Evolutionary conservation across 78 protist species (phyloP).

Genomic region (Dictyostelium citrinum): DNA sequence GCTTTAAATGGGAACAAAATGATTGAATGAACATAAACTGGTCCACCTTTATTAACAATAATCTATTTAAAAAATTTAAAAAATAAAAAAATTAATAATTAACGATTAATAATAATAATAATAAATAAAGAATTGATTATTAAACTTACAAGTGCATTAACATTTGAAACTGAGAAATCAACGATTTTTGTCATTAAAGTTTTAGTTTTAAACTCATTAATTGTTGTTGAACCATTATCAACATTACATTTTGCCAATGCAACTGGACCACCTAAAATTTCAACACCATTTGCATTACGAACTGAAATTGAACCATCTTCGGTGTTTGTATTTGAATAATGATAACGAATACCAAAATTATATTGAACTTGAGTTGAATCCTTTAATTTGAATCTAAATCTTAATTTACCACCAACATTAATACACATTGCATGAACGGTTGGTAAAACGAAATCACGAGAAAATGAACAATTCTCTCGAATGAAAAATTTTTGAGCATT

Average conservation of each 20-base stretch:
- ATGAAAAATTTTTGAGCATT: background rate
- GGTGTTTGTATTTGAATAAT: background rate
- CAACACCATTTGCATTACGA: too few species aligned
- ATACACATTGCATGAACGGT: background rate
- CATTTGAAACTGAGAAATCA: background rate
- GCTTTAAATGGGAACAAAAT: background rate
- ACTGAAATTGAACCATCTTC: background rate
- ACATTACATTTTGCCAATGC: background rate
- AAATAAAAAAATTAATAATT: too few species aligned
- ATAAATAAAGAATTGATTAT: too few species aligned
- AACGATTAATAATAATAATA: too few species aligned
- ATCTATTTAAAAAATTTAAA: background rate
- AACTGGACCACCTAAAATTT: background rate
- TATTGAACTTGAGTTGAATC: background rate
- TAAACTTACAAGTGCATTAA: background rate
- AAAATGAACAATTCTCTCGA: background rate
- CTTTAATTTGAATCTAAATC: background rate
- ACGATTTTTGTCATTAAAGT: background rate
- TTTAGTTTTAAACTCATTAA: background rate
- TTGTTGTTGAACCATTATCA: background rate
- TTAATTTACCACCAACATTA: background rate
- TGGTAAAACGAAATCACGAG: background rate
- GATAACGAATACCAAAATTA: background rate
- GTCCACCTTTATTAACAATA: background rate
- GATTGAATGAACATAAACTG: background rate